Evolutionary conservation across 2,329 filamentous ascomycete genomes (phyloP), one percentile per base, ranked within the genome.

Genomic region (Stachybotrys chartarum): DNA sequence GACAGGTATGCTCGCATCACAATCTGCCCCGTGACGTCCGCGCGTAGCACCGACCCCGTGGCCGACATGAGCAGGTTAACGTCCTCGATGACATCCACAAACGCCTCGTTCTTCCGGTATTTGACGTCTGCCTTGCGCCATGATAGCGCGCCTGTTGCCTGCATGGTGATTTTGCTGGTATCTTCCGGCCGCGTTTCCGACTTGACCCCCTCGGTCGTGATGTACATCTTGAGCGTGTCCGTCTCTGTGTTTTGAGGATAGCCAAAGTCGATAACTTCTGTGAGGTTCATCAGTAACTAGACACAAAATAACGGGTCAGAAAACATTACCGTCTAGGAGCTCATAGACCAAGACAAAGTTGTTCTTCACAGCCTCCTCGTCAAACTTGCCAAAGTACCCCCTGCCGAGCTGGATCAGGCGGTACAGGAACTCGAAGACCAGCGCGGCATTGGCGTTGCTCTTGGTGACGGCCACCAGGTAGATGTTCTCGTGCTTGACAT

Each of bases 31-130:
- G 91, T 96, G 54, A 99, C 94, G 67, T 99, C 94, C 60, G 94
- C 94, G 61, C 94, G 89, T 12, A 99, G 82, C 31, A 99, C 91
- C 24, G 92, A 93, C 32, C 94, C 94, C 0, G 91, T 94, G 6
- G 94, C 94, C n/a, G 93, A 97, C 89, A 99, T 97, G 67, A 99
- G 86, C 57, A 99, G 82, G 73, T 99, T 99, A 66, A 99, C 93
- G 68, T 99, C 94, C 74, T 99, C 94, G 67, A 99, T 99, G 17
- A 99, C 94, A 72, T 99, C 94, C 63, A 99, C 94, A 68, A 99
- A 99, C 35, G 94, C 94, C 73, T 99, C 94, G 76, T 99, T 99
- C 77, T 99, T 99, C 72, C 94, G 89, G 76, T 99, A 99, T 70
- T 96, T 96, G 74, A 99, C 94, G 72, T 97, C 93, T 57, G 93